Percentiles rank a stretch among this genome's conserved stretches.
These are phyloP conservation scores for Pichia sp. DNA, from an alignment of 1,139 yeast genomes.

Conservation along the genomic window DNA sequence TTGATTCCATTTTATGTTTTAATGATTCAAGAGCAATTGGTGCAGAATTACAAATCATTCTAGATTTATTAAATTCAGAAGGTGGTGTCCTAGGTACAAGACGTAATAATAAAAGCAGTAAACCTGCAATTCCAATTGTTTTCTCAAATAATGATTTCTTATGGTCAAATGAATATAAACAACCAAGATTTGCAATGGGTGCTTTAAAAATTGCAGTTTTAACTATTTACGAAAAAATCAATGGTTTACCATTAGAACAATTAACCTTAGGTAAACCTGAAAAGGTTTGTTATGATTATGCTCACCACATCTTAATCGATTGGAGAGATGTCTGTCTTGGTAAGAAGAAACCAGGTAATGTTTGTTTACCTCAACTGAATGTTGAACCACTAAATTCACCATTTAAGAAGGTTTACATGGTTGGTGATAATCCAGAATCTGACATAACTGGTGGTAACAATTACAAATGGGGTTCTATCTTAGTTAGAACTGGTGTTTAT, in stretches of 20 bases:
- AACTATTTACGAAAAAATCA: slow-evolving; percentile 55
- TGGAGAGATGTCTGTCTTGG: slow-evolving; percentile 41
- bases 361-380: slow-evolving; percentile 35
- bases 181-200: slow-evolving; percentile 91
- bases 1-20: slow-evolving; percentile 80
- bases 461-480: slow-evolving; percentile 81
- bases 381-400: slow-evolving; percentile 36
- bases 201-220: slow-evolving; percentile 67
- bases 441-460: slow-evolving; percentile 85
- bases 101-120: slow-evolving; percentile 29
- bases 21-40: slow-evolving; percentile 92
- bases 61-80: slow-evolving; percentile 63
- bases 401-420: slow-evolving; percentile 68
- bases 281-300: slow-evolving; percentile 73
- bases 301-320: slow-evolving; percentile 61
- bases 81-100: slow-evolving; percentile 62
- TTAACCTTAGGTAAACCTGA: slow-evolving; percentile 83
- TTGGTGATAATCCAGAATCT: slow-evolving; percentile 92
- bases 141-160: slow-evolving; percentile 84
- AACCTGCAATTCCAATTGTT: slow-evolving; percentile 70
- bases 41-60: slow-evolving; percentile 71
- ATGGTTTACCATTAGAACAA: slow-evolving; percentile 40
- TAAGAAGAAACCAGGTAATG: slow-evolving; percentile 21
- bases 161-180: slow-evolving; percentile 80
- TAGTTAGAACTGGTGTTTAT: slow-evolving; percentile 84